These are phyloP conservation scores for Stellera chamaejasme DNA, from an alignment of 345 rosid genomes.

Conservation along the genomic window DNA sequence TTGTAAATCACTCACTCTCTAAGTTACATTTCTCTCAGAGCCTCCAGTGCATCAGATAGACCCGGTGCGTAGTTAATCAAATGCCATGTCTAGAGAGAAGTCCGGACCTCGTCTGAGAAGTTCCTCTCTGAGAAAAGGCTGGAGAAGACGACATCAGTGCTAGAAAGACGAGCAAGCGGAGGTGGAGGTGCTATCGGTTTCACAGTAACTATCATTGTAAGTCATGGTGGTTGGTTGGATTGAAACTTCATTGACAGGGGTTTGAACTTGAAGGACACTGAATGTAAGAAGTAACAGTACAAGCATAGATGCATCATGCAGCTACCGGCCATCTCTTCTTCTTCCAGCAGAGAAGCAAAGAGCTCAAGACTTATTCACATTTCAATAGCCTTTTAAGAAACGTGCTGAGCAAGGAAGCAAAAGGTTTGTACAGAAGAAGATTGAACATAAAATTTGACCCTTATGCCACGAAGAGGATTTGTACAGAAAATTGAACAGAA, in stretches of 20 bases:
- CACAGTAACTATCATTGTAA: slow-evolving; percentile 32
- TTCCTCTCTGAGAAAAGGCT: slow-evolving; percentile 52
- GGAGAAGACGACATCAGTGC: slow-evolving; percentile 34
- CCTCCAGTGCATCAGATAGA: slow-evolving; percentile 67
- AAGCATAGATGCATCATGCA: slow-evolving; percentile 54
- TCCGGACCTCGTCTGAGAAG: slow-evolving; percentile 49
- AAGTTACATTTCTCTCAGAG: slow-evolving; percentile 46
- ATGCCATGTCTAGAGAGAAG: slow-evolving; percentile 65
- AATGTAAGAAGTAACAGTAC: slow-evolving; percentile 65
- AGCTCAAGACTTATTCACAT: background rate
- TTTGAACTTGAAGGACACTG: slow-evolving; percentile 33
- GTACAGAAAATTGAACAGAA: too few species aligned
- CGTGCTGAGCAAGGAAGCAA: background rate
- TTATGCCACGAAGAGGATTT: too few species aligned
- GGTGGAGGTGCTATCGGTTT: slow-evolving; percentile 31
- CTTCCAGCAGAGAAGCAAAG: slow-evolving; percentile 1
- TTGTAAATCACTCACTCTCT: slow-evolving; percentile 26
- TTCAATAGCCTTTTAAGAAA: background rate
- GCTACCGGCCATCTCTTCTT: slow-evolving; percentile 88
- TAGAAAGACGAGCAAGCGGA: slow-evolving; percentile 44
- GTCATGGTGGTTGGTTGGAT: slow-evolving; percentile 26
- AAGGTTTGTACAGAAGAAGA: too few species aligned
- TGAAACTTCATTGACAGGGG: slow-evolving; percentile 46
- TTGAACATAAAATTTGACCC: too few species aligned
- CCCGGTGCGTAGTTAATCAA: slow-evolving; percentile 52